Evolutionary conservation across 2,329 filamentous ascomycete species (phyloP), one percentile per base, ranked within the genome.

Genomic region (Penicillium sp.): DNA sequence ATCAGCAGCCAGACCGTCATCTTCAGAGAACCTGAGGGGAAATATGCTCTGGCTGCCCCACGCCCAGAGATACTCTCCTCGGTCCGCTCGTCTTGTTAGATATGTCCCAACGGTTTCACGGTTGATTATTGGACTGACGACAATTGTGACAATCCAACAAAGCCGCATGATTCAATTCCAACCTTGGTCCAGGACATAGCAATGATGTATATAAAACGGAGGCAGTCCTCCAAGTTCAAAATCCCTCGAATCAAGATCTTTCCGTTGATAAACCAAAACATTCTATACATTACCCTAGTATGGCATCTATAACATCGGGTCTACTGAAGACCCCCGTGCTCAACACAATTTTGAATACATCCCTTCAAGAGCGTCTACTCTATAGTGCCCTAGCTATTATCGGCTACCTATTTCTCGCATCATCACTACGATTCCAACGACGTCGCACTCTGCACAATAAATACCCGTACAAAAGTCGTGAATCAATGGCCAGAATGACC

Each of bases 401-500:
- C 5, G 41, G 46, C 12, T 70, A 70, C 40, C 51, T 66, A 1
- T 33, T 55, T 4, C 42, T 68, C 9, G 58, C 58, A n/a, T 59
- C 54, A 8, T 56, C 54, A 6, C 39, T 70, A 6, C 60, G 68
- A 27, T 70, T 66, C 47, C 65, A 55, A 24, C 55, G 67, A 29
- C 61, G 74, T 15, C 64, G 71, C 30, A 58, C 56, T 9, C 67
- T 77, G 15, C 66, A 74, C 32, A 61, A 65, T 23, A 66, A 73
- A 44, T 78, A 73, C 53, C 67, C 70, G 2, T 80, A 78, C 49
- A 66, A 68, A 7, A 76, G 70, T 1, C 65, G 76, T 10, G 68
- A 73, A 18, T 72, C 75, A 3, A 70, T 79, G 54, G 62, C 70
- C 2, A 67, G 66, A 1, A 84, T 84, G 81, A 83, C 79, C 0